These are phyloP conservation scores for Venturia pyrina DNA, from an alignment of 2,329 filamentous ascomycete species.

Conservation along the genomic window DNA sequence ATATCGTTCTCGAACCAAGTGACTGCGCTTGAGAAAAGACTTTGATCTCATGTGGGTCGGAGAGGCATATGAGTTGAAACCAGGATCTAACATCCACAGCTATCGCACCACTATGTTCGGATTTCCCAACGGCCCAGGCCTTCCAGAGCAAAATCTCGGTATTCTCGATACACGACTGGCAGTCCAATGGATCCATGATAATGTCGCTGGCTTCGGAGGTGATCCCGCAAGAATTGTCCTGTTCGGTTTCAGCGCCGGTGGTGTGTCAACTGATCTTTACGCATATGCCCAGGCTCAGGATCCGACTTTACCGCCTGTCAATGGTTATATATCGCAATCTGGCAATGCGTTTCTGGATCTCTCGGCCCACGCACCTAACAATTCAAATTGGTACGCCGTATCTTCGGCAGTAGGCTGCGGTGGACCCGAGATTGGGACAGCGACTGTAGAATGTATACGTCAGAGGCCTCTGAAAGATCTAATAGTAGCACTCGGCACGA, in stretches of 20 bases:
- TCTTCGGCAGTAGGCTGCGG: neutral
- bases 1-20: too few species aligned
- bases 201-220: constrained; percentile 8
- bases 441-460: too few species aligned
- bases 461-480: neutral
- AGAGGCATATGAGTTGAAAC: too few species aligned
- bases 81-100: constrained; percentile 15
- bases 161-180: constrained; percentile 18
- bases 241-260: constrained; percentile 19
- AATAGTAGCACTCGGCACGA: neutral
- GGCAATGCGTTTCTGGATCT: constrained; percentile 5
- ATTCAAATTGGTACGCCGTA: constrained; percentile 20
- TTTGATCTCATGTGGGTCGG: too few species aligned
- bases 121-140: constrained; percentile 11
- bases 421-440: too few species aligned
- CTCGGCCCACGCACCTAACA: constrained; percentile 16
- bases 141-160: constrained; percentile 15
- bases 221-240: constrained; percentile 13
- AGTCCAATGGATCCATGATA: constrained; percentile 18
- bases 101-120: constrained; percentile 15
- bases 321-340: constrained; percentile 14
- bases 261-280: constrained; percentile 16
- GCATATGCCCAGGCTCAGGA: constrained; percentile 16
- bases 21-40: too few species aligned
- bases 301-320: constrained; percentile 16